phyloP scores from a whole-genome alignment of 257 asterid species.

The Eucommia ulmoides region DNA sequence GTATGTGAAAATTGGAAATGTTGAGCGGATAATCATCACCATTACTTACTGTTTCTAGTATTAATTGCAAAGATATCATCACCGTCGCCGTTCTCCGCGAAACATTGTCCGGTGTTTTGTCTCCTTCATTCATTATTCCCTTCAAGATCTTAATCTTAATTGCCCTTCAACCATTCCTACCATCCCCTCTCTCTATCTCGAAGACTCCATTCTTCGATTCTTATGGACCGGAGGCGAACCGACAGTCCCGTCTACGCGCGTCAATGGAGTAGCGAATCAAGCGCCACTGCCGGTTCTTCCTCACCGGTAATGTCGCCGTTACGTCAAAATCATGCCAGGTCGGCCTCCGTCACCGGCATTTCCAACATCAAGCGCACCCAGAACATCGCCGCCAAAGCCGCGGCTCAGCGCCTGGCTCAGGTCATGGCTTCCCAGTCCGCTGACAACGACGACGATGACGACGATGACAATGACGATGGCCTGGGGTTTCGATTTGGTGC shows the following conservation, averaged over 20 bases:
- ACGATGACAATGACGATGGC: constrained; percentile 42
- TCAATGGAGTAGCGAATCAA: constrained; percentile 74
- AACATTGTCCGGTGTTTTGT: too few species aligned
- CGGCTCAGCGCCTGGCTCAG: constrained; percentile 98
- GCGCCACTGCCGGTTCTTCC: constrained; percentile 13
- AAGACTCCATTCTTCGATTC: too few species aligned
- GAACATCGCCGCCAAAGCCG: constrained; percentile 95
- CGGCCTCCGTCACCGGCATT: constrained; percentile 69
- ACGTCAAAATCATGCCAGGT: constrained; percentile 41
- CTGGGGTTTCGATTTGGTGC: constrained; percentile 60
- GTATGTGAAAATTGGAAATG: too few species aligned
- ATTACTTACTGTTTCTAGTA: too few species aligned
- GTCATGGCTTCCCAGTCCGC: constrained; percentile 96
- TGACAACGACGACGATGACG: constrained; percentile 35
- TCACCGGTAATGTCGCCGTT: constrained; percentile 23
- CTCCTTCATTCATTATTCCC: too few species aligned
- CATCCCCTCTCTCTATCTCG: too few species aligned
- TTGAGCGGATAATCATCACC: too few species aligned
- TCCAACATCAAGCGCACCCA: constrained; percentile 89
- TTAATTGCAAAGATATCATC: too few species aligned
- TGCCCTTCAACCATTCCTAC: too few species aligned
- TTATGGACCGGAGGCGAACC: constrained; percentile 35
- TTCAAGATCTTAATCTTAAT: too few species aligned
- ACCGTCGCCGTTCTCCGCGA: too few species aligned
- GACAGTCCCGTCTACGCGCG: constrained; percentile 28